A percentile compares a stretch with the other conserved stretches of the same genome.
Conservation (phyloP, 2,329 filamentous ascomycete species). For the Cladophialophora immunda region DNA sequence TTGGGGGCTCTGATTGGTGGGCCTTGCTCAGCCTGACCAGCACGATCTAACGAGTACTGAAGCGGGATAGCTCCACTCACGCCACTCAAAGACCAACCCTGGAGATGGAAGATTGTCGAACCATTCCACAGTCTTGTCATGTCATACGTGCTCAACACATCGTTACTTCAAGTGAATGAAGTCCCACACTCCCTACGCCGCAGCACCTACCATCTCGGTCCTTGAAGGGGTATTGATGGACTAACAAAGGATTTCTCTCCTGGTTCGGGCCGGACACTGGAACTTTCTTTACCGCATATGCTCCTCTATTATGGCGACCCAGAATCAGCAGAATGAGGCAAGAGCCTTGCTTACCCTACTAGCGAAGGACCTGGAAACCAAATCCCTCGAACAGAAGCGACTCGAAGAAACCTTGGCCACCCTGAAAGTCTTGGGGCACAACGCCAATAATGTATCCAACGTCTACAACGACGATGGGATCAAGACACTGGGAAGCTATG, state of each 20-base stretch:
- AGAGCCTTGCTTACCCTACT: constrained; percentile 70
- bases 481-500: constrained; percentile 73
- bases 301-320: constrained; percentile 22
- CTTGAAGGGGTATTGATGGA: neutral
- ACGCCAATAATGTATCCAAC: constrained; percentile 74
- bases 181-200: too few relatives aligned
- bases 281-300: neutral
- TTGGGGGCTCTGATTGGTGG: neutral
- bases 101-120: constrained; percentile 3
- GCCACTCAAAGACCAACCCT: neutral
- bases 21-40: neutral
- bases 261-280: neutral
- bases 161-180: too few relatives aligned
- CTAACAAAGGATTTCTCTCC: neutral
- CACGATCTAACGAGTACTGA: neutral
- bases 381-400: constrained; percentile 54
- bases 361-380: constrained; percentile 67
- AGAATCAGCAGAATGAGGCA: constrained; percentile 75
- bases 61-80: neutral
- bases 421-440: constrained; percentile 81
- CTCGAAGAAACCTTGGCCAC: constrained; percentile 60
- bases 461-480: constrained; percentile 87
- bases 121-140: neutral
- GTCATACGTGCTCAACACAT: neutral
- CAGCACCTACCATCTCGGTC: neutral